A percentile compares a stretch with the other conserved stretches of the same genome.
These are phyloP conservation scores for Xanthoceras sorbifolium DNA, from an alignment of 345 rosid genomes.

Conservation along the genomic window DNA sequence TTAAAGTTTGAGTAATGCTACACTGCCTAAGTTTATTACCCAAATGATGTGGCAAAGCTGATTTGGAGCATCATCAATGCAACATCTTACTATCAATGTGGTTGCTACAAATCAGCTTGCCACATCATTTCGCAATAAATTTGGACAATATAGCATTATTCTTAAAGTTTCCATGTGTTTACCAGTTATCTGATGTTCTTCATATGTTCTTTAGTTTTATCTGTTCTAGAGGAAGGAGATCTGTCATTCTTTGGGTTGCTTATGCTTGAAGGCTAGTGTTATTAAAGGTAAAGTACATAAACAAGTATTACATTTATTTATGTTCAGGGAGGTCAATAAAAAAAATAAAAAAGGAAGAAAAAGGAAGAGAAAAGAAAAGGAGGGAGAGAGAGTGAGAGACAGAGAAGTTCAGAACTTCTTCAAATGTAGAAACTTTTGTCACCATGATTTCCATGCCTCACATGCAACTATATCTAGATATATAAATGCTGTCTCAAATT, in stretches of 20 bases:
- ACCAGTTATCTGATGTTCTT: background rate
- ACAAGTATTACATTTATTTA: background rate
- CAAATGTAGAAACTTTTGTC: background rate
- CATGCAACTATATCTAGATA: background rate
- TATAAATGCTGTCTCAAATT: background rate
- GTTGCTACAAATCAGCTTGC: too few species aligned
- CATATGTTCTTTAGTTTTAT: background rate
- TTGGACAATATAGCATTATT: too few species aligned
- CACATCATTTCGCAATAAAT: too few species aligned
- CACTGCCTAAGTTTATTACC: too few species aligned
- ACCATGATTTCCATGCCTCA: background rate
- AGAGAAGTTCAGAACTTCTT: background rate
- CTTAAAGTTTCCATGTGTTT: background rate
- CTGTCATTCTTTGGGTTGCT: background rate
- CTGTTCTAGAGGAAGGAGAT: background rate
- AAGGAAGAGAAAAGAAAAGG: too few species aligned
- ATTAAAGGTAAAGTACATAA: background rate
- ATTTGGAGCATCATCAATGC: too few species aligned
- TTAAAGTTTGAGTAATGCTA: too few species aligned
- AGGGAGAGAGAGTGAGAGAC: background rate
- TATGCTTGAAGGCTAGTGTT: background rate
- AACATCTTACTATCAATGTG: too few species aligned
- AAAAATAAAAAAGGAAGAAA: too few species aligned
- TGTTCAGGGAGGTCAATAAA: background rate
- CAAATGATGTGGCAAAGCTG: too few species aligned